phyloP scores from a whole-genome alignment of 148 eudicot genomes.

The Persicaria maculosa region DNA sequence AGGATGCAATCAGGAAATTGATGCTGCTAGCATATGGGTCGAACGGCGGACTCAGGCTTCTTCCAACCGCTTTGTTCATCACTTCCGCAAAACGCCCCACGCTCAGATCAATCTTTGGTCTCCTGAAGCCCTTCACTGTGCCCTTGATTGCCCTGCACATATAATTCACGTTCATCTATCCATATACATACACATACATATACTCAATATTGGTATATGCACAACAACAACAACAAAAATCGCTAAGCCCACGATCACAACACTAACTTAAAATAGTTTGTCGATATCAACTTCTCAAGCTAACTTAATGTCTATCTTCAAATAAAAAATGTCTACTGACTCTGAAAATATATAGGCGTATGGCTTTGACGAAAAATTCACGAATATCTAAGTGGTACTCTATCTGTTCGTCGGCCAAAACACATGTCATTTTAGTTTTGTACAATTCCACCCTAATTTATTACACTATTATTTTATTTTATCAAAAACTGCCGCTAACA shows the following conservation, averaged over 20 bases:
- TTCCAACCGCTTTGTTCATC: conserved; percentile 58
- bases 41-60: conserved; percentile 48
- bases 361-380: no score
- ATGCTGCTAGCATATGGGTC: conserved; percentile 59
- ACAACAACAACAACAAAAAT: background rate
- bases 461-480: no score
- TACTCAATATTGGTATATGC: no score
- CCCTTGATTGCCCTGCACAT: conserved; percentile 55
- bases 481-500: no score
- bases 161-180: background rate
- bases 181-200: background rate
- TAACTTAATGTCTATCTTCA: background rate
- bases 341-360: no score
- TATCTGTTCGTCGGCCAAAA: no score
- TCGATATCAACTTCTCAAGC: background rate
- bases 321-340: background rate
- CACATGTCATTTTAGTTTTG: no score
- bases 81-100: conserved; percentile 40
- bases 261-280: background rate
- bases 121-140: conserved; percentile 49
- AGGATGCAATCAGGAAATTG: conserved; percentile 67
- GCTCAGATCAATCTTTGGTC: conserved; percentile 60
- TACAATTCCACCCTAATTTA: no score
- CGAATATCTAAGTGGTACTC: no score
- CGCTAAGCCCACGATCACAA: background rate